Evolutionary conservation across 2,329 filamentous ascomycete genomes (phyloP).

Genomic region (Fusarium foetens): DNA sequence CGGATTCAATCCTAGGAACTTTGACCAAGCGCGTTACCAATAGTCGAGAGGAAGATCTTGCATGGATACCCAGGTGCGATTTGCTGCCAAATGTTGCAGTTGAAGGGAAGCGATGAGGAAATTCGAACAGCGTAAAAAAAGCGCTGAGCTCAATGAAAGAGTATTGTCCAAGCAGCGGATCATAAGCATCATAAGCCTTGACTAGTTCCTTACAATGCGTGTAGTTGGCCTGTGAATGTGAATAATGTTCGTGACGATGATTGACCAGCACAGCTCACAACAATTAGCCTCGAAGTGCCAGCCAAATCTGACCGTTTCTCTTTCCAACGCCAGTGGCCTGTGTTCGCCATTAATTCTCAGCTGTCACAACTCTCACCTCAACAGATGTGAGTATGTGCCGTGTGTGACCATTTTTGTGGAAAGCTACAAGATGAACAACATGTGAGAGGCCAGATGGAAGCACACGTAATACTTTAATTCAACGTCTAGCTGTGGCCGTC

Average conservation of each 20-base stretch:
- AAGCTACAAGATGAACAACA: slow-evolving; percentile 4
- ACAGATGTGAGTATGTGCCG: not conserved
- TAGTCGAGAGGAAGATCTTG: not conserved
- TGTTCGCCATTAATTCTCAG: not conserved
- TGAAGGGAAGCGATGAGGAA: slow-evolving; percentile 14
- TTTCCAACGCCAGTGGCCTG: not conserved
- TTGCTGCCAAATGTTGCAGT: slow-evolving; percentile 6
- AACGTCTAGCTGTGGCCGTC: slow-evolving; percentile 30
- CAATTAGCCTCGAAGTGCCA: not conserved
- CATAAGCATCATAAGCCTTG: slow-evolving; percentile 28
- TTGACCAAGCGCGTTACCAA: not conserved
- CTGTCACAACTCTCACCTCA: not conserved
- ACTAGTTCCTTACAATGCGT: slow-evolving; percentile 18
- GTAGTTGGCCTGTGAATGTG: not conserved
- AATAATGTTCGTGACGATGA: not conserved
- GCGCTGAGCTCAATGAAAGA: slow-evolving; percentile 30
- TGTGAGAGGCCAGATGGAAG: slow-evolving; percentile 15
- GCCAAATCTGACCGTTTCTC: not conserved
- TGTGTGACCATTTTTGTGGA: slow-evolving; percentile 3
- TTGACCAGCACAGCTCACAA: not conserved
- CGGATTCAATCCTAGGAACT: not conserved
- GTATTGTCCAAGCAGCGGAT: slow-evolving; percentile 44
- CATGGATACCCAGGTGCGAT: slow-evolving; percentile 24
- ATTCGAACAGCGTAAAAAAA: slow-evolving; percentile 28
- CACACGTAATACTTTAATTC: slow-evolving; percentile 40